These are phyloP conservation scores for Podochytrium sp. DNA, from an alignment of 192 early-diverging fungal species.

Conservation along the genomic window DNA sequence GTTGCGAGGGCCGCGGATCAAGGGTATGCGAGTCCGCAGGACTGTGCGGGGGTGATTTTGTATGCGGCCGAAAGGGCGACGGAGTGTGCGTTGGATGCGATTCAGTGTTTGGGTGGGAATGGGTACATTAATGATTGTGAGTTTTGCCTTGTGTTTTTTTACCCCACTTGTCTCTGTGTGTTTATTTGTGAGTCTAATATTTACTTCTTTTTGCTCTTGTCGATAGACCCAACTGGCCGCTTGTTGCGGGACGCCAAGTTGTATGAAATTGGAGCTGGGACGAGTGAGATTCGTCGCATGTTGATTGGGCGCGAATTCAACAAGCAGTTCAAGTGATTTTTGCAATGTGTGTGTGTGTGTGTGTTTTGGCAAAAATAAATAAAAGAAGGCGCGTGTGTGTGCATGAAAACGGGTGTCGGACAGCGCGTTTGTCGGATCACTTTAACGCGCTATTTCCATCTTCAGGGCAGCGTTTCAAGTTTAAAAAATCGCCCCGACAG, in stretches of 20 bases:
- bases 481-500: too few relatives aligned
- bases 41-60: constrained; percentile 93
- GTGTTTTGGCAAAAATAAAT: too few relatives aligned
- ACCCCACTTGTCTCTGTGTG: too few relatives aligned
- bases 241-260: constrained; percentile 91
- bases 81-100: constrained; percentile 88
- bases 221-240: constrained; percentile 65
- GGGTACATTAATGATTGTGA: constrained; percentile 90
- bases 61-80: constrained; percentile 94
- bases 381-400: too few relatives aligned
- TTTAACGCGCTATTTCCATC: too few relatives aligned
- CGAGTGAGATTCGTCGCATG: constrained; percentile 91
- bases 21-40: constrained; percentile 61
- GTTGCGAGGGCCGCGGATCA: constrained; percentile 85
- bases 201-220: background rate
- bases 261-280: constrained; percentile 97
- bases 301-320: constrained; percentile 76
- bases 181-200: background rate
- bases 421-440: too few relatives aligned
- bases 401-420: too few relatives aligned
- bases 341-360: too few relatives aligned
- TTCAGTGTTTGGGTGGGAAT: constrained; percentile 94
- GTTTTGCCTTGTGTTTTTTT: too few relatives aligned
- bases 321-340: constrained; percentile 50
- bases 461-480: too few relatives aligned